Evolutionary conservation across 1,284 basidiomycete genomes (phyloP), one percentile per base, ranked within the genome.

Genomic region (Ganoderma lingzhi): DNA sequence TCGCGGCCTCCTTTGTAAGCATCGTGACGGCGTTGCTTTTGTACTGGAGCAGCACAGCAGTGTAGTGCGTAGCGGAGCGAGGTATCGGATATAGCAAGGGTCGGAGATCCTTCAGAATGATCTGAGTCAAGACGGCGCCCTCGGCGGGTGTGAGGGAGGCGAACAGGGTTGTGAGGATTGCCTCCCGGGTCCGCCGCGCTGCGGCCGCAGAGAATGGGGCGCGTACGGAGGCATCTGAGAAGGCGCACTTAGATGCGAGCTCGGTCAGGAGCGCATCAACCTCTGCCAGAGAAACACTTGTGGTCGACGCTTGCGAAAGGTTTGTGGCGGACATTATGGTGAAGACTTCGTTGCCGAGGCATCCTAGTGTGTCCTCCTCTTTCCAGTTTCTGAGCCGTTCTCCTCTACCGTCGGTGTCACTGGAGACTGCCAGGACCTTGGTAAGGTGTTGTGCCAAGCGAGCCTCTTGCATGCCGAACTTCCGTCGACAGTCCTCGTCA

Each of bases 71-170:
- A 32, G 71, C 72, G 8, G 73, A 67, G 41, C 83, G 81, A 0
- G 87, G 84, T 0, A 91, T 79, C 1, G 93, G 91, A 74, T 92
- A 93, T 0, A 96, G 78, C 1, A 96, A 77, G 1, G 95, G 94
- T 23, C 90, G 86, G 0, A 97, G 81, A 77, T 96, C 95, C 71
- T 92, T 93, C 32, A 97, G 85, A 67, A 97, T 93, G 69, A 97
- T 90, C 76, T 97, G 94, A 0, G 90, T 90, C 62, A 96, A 82
- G 66, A 91, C 86, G 0, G 87, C 83, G 0, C 91, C 85, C 55
- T 93, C 90, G 6, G 79, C 78, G 0, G 93, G 87, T 0, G 88
- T 82, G 3, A 94, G 78, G 2, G 80, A 77, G 23, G 83, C 80
- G 72, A 88, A 93, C 2, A 94, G 82, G 19, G 82, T 77, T 19